Evolutionary conservation across 352 stramenopile species (phyloP).

Genomic region (Phytophthora colocasiae): DNA sequence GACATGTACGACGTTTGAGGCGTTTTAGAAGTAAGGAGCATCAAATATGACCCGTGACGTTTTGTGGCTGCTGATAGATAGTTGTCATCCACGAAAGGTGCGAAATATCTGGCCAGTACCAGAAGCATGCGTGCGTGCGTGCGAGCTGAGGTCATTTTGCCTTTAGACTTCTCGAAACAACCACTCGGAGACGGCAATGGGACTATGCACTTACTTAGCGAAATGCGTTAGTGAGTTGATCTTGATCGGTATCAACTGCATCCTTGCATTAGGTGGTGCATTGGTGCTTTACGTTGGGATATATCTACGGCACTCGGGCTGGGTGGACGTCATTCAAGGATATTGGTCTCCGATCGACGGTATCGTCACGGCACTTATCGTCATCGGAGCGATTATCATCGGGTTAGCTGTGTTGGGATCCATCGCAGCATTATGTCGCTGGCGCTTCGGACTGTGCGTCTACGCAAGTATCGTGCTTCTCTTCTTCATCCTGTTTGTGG

Average conservation of each 20-base stretch:
- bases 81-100: conserved; percentile 17
- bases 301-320: conserved; percentile 52
- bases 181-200: conserved; percentile 26
- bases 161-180: conserved; percentile 12
- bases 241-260: conserved; percentile 64
- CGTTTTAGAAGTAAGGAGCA: conserved; percentile 23
- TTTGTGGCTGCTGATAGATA: conserved; percentile 27
- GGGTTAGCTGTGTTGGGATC: conserved; percentile 65
- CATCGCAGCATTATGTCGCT: conserved; percentile 65
- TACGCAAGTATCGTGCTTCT: conserved; percentile 65
- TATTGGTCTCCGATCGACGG: conserved; percentile 58
- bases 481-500: conserved; percentile 58
- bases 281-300: conserved; percentile 63
- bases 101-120: conserved; percentile 1
- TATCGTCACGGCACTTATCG: conserved; percentile 57
- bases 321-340: conserved; percentile 67
- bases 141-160: conserved; percentile 13
- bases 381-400: conserved; percentile 63
- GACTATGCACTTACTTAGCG: conserved; percentile 30
- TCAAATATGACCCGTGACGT: too few relatives aligned
- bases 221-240: conserved; percentile 51
- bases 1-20: conserved; percentile 35
- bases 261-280: conserved; percentile 62
- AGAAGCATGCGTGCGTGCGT: not conserved
- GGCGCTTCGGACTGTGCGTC: conserved; percentile 59